Percentiles rank a stretch among this genome's conserved stretches.
These are phyloP conservation scores for Citrus medica DNA, from an alignment of 345 rosid species.

Conservation along the genomic window DNA sequence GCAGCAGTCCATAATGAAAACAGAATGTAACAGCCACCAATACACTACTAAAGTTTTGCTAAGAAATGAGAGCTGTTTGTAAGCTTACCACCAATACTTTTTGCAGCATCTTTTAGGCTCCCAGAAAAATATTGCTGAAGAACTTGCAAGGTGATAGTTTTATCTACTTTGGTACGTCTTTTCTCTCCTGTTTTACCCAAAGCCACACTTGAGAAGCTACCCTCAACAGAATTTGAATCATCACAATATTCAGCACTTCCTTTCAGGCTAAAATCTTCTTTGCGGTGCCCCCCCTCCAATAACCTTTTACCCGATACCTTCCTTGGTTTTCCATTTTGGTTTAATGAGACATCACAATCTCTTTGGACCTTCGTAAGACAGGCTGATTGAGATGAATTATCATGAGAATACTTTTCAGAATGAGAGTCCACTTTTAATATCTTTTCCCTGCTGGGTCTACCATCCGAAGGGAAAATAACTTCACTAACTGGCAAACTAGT, in stretches of 20 bases:
- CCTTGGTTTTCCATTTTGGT: constrained; percentile 25
- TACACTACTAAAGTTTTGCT: background rate
- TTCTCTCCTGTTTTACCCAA: constrained; percentile 41
- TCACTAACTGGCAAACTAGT: constrained; percentile 32
- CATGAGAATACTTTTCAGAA: constrained; percentile 28
- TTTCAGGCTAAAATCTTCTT: constrained; percentile 30
- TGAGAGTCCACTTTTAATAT: constrained; percentile 25
- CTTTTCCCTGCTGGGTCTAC: constrained; percentile 32
- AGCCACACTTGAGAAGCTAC: constrained; percentile 34
- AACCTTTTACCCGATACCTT: constrained; percentile 23
- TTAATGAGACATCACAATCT: constrained; percentile 18
- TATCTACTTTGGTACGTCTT: constrained; percentile 66
- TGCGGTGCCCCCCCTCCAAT: constrained; percentile 18
- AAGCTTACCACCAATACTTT: constrained; percentile 77
- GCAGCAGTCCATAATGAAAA: background rate
- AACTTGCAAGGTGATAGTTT: constrained; percentile 68
- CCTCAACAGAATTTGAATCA: constrained; percentile 45
- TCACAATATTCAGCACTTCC: constrained; percentile 35
- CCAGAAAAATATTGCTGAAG: constrained; percentile 76
- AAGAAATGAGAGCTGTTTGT: background rate
- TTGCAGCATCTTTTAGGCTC: constrained; percentile 94
- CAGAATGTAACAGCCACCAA: background rate
- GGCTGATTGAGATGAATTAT: constrained; percentile 28
- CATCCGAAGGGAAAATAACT: constrained; percentile 26
- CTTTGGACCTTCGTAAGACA: constrained; percentile 27